Percentiles rank a stretch among this genome's conserved stretches.
These are phyloP conservation scores for Orbilia quercus DNA, from an alignment of 2,329 filamentous ascomycete species.

Conservation along the genomic window DNA sequence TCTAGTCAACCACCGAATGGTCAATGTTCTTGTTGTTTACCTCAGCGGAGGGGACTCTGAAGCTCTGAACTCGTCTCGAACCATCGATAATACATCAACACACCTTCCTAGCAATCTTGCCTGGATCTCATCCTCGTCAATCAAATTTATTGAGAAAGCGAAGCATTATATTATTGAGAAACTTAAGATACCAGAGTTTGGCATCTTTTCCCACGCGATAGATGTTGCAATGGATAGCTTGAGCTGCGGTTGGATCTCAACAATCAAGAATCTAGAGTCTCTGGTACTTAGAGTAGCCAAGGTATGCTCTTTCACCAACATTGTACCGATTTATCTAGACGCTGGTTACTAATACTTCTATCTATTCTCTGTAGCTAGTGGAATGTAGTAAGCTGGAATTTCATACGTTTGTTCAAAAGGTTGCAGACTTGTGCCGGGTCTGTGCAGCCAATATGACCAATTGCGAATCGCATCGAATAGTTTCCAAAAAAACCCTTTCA, in stretches of 20 bases:
- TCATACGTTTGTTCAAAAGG: conserved; percentile 30
- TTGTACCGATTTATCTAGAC: background rate
- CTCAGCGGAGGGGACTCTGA: conserved; percentile 32
- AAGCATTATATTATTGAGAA: conserved; percentile 28
- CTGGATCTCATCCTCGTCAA: conserved; percentile 46
- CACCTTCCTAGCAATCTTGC: conserved; percentile 40
- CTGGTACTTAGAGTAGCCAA: conserved; percentile 37
- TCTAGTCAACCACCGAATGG: conserved; percentile 48
- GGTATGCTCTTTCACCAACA: conserved; percentile 8
- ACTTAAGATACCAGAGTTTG: conserved; percentile 26
- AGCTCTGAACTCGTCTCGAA: conserved; percentile 31
- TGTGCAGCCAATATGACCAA: conserved; percentile 49
- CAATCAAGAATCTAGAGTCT: conserved; percentile 28
- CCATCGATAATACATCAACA: conserved; percentile 33
- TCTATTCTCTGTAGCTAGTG: conserved; percentile 20
- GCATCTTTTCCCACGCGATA: conserved; percentile 24
- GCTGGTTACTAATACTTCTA: background rate
- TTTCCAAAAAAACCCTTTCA: conserved; percentile 10
- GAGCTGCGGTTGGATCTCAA: conserved; percentile 51
- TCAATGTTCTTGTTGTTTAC: conserved; percentile 38
- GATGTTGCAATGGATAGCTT: conserved; percentile 48
- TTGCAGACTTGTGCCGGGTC: conserved; percentile 27
- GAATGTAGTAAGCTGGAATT: conserved; percentile 49
- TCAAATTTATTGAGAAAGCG: conserved; percentile 47
- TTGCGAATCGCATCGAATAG: conserved; percentile 35